Evolutionary conservation across 2,329 filamentous ascomycete genomes (phyloP).

Genomic region (Hypoxylon sp.): DNA sequence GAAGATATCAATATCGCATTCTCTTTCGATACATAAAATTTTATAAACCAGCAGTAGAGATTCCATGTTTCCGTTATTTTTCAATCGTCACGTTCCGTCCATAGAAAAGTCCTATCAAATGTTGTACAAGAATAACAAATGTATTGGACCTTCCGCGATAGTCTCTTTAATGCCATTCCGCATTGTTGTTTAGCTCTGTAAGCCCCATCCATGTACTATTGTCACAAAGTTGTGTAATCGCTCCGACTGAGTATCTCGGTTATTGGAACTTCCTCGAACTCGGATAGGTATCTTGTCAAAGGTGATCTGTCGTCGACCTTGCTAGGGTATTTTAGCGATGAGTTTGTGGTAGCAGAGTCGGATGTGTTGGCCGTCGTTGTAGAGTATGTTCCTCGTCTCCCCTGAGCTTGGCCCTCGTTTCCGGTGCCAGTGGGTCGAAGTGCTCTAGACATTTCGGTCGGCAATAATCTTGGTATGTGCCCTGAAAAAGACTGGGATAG

Average conservation of each 20-base stretch:
- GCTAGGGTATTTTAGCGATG: not conserved
- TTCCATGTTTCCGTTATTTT: not conserved
- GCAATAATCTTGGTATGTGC: not conserved
- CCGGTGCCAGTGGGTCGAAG: not conserved
- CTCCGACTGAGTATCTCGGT: slow-evolving; percentile 21
- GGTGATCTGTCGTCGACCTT: slow-evolving; percentile 6
- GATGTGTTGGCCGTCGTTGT: slow-evolving; percentile 4
- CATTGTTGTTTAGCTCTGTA: not conserved
- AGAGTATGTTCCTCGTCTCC: not conserved
- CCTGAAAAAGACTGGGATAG: not conserved
- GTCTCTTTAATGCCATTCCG: not conserved
- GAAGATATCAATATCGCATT: not conserved
- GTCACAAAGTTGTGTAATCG: too few relatives aligned
- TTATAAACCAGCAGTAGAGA: not conserved
- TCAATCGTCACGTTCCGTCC: not conserved
- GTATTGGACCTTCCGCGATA: not conserved
- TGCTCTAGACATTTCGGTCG: slow-evolving; percentile 3
- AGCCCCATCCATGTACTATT: not conserved
- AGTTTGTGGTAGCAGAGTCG: not conserved
- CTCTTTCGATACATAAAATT: not conserved
- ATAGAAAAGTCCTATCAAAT: not conserved
- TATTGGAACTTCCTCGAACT: slow-evolving; percentile 25
- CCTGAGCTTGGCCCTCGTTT: not conserved
- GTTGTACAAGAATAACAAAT: not conserved
- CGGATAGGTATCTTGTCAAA: slow-evolving; percentile 22